Conservation (phyloP, 441 rosid species). For the Daphne laureola region DNA sequence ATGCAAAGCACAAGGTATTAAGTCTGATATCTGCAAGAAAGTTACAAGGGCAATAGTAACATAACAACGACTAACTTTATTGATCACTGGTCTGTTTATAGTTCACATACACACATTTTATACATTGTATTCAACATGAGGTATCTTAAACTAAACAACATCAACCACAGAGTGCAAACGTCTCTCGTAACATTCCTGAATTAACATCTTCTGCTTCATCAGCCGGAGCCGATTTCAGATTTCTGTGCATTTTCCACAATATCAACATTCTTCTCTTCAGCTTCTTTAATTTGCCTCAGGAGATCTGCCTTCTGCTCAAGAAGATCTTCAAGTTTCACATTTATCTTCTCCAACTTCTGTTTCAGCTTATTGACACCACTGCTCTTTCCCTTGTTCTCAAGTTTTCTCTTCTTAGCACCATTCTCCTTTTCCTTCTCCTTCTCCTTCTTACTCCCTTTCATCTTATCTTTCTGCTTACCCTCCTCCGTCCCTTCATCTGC, state of each 20-base stretch:
- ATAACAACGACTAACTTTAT: not conserved
- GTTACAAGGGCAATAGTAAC: too few relatives aligned
- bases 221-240: not conserved
- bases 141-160: not conserved
- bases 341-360: constrained; percentile 46
- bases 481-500: constrained; percentile 18
- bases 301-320: constrained; percentile 39
- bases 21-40: too few relatives aligned
- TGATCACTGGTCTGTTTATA: not conserved
- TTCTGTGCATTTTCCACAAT: constrained; percentile 13
- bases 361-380: constrained; percentile 40
- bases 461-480: constrained; percentile 15
- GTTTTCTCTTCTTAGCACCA: constrained; percentile 34
- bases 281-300: constrained; percentile 51
- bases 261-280: constrained; percentile 22
- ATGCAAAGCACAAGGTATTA: too few relatives aligned
- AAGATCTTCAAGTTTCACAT: constrained; percentile 46
- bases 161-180: not conserved
- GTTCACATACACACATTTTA: too few relatives aligned
- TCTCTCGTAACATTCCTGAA: too few relatives aligned
- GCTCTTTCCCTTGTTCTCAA: constrained; percentile 30
- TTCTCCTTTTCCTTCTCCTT: constrained; percentile 21
- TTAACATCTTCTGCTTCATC: too few relatives aligned
- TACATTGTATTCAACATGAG: not conserved
- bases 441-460: constrained; percentile 12